These are phyloP conservation scores for Macadamia tetraphylla DNA, from an alignment of 164 flowering plant species.

Conservation along the genomic window DNA sequence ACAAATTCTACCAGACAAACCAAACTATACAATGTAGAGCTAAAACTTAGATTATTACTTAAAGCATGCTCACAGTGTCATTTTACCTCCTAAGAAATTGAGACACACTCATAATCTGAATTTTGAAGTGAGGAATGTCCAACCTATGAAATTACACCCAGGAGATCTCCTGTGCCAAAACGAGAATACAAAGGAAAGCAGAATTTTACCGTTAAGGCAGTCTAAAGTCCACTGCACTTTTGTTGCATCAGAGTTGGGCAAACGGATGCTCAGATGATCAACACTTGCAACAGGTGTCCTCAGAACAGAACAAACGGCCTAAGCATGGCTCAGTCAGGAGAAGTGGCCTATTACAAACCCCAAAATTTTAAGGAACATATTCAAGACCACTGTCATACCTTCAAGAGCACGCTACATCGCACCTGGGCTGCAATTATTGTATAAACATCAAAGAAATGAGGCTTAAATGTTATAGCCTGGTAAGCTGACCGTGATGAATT, in stretches of 20 bases:
- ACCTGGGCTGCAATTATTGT: conserved; percentile 48
- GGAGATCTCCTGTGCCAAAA: neutral
- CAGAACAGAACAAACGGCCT: conserved; percentile 88
- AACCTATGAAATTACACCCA: neutral
- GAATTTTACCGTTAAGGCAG: conserved; percentile 52
- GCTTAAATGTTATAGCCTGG: conserved; percentile 57
- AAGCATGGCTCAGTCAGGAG: conserved; percentile 13
- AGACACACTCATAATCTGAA: too few species aligned
- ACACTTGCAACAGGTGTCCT: conserved; percentile 74
- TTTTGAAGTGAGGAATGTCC: too few species aligned
- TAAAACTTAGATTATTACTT: neutral
- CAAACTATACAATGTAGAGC: neutral
- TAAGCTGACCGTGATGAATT: conserved; percentile 89
- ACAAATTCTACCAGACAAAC: neutral
- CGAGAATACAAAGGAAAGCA: neutral
- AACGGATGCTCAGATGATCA: conserved; percentile 51
- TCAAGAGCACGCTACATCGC: conserved; percentile 82
- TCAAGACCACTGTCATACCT: conserved; percentile 38
- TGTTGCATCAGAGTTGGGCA: conserved; percentile 68
- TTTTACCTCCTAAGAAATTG: too few species aligned
- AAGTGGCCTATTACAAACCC: neutral
- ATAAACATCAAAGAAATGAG: conserved; percentile 69
- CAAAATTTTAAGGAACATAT: neutral
- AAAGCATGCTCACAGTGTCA: neutral
- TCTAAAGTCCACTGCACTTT: conserved; percentile 81